A percentile compares a stretch with the other conserved stretches of the same genome.
Conservation (phyloP, 805 yeast genomes). For the Kurtzmaniella fragi region DNA sequence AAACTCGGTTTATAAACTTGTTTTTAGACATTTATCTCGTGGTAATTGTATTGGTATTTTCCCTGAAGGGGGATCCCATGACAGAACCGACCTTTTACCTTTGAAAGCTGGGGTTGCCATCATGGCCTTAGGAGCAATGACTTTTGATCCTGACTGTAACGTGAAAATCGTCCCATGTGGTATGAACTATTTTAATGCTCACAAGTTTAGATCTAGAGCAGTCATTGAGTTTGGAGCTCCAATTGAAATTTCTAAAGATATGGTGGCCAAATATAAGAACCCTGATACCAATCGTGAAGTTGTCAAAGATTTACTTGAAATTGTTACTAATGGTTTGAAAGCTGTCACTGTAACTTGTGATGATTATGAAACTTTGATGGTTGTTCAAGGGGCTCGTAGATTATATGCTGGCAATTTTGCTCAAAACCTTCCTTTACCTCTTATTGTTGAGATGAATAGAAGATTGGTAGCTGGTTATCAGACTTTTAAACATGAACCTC, state of each 20-base stretch:
- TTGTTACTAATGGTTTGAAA: constrained; percentile 65
- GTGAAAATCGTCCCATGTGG: constrained; percentile 95
- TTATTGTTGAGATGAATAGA: constrained; percentile 88
- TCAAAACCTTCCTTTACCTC: constrained; percentile 67
- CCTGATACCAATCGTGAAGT: constrained; percentile 70
- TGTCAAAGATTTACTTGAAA: constrained; percentile 64
- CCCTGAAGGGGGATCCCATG: constrained; percentile 99
- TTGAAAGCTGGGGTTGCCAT: constrained; percentile 96
- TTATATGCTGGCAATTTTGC: constrained; percentile 74
- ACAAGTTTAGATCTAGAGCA: constrained; percentile 91
- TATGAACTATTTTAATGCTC: constrained; percentile 94
- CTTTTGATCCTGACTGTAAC: constrained; percentile 64
- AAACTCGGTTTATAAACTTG: constrained; percentile 73
- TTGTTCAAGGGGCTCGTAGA: constrained; percentile 88
- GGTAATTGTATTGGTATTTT: constrained; percentile 88
- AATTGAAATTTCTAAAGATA: constrained; percentile 50
- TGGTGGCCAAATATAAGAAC: constrained; percentile 60
- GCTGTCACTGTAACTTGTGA: constrained; percentile 87
- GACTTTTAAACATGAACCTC: constrained; percentile 65
- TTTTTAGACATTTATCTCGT: constrained; percentile 74
- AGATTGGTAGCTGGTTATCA: constrained; percentile 79
- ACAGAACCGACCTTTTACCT: constrained; percentile 85
- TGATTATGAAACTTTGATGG: constrained; percentile 84
- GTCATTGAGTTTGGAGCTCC: constrained; percentile 94
- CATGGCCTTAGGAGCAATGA: constrained; percentile 96